Evolutionary conservation across 2,329 filamentous ascomycete genomes (phyloP).

Genomic region (Aspergillus sp.): DNA sequence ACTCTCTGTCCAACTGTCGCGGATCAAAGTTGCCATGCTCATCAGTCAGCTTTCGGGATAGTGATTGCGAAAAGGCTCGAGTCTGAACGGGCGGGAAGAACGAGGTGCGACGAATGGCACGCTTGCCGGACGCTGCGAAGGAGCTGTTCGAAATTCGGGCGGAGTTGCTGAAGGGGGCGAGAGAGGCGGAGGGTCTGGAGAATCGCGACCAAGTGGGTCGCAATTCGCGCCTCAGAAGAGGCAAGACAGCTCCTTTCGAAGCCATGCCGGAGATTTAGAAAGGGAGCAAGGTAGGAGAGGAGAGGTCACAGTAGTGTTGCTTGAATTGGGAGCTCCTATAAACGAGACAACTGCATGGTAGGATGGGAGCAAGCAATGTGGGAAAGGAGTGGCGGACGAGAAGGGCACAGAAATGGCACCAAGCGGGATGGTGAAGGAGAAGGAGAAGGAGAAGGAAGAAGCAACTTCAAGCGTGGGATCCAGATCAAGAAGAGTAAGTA

Average conservation of each 20-base stretch:
- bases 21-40: constrained; percentile 66
- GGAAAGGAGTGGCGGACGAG: background rate
- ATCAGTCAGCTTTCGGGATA: constrained; percentile 45
- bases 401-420: background rate
- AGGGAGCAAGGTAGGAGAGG: background rate
- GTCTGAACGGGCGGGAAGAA: constrained; percentile 33
- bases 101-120: constrained; percentile 23
- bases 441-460: background rate
- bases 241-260: constrained; percentile 43
- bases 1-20: constrained; percentile 74
- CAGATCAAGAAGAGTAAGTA: background rate
- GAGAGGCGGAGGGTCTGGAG: constrained; percentile 29
- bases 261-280: constrained; percentile 36
- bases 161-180: constrained; percentile 25
- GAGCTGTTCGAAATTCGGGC: constrained; percentile 23
- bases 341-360: constrained; percentile 20
- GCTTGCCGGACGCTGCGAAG: constrained; percentile 22
- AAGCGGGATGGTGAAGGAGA: background rate
- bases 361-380: background rate
- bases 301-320: constrained; percentile 1
- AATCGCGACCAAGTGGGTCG: constrained; percentile 33
- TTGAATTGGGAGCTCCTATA: constrained; percentile 13
- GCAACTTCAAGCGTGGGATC: background rate
- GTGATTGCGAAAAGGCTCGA: constrained; percentile 50
- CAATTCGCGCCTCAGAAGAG: constrained; percentile 46